Percentiles rank a stretch among this genome's conserved stretches.
These are phyloP conservation scores for Talaromyces atroroseus DNA, from an alignment of 2,329 filamentous ascomycete genomes.

Conservation along the genomic window DNA sequence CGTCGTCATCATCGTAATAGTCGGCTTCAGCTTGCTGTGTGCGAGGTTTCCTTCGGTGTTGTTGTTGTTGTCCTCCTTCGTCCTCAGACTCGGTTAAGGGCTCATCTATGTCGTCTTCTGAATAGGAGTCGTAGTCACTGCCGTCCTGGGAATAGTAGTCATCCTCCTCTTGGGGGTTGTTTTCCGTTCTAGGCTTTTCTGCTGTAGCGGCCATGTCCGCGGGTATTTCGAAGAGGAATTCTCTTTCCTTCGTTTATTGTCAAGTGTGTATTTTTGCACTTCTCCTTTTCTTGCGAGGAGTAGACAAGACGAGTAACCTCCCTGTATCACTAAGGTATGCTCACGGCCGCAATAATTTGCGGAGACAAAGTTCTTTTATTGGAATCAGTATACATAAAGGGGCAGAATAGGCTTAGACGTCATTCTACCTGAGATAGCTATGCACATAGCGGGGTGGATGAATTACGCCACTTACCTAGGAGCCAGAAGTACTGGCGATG, in stretches of 20 bases:
- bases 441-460: neutral
- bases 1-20: slow-evolving; percentile 6
- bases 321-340: neutral
- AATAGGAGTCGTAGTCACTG: slow-evolving; percentile 13
- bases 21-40: neutral
- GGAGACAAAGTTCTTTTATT: neutral
- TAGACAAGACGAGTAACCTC: neutral
- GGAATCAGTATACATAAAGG: neutral
- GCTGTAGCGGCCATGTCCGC: slow-evolving; percentile 7
- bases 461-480: neutral
- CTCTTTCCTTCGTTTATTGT: neutral
- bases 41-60: slow-evolving; percentile 3
- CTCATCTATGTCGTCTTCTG: slow-evolving; percentile 11
- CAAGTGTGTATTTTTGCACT: neutral
- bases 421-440: neutral
- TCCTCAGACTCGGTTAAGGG: slow-evolving; percentile 11
- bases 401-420: neutral
- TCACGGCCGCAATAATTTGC: neutral
- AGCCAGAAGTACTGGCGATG: neutral
- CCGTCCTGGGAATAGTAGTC: slow-evolving; percentile 12
- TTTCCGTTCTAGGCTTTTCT: slow-evolving; percentile 6
- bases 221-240: neutral
- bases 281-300: neutral
- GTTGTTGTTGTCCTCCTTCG: neutral
- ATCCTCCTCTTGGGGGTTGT: slow-evolving; percentile 2